phyloP scores from a whole-genome alignment of 2,329 filamentous ascomycete species.

The Colletotrichum sp. region DNA sequence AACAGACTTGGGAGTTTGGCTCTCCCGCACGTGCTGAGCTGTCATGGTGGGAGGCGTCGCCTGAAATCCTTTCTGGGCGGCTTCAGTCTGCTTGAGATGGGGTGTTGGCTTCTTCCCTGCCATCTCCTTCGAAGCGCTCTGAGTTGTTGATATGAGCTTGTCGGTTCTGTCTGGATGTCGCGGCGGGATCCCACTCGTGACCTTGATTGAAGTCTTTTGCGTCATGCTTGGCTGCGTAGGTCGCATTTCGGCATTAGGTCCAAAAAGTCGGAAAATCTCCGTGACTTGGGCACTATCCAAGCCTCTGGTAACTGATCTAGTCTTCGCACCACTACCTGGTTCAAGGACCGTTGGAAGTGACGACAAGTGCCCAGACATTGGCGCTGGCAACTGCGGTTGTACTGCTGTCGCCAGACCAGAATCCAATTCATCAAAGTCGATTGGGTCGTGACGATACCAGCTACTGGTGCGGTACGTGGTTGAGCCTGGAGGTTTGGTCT shows the following conservation, averaged over 20 bases:
- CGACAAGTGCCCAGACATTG: not conserved
- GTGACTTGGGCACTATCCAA: not conserved
- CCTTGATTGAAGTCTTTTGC: not conserved
- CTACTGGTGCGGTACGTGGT: not conserved
- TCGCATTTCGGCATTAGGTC: not conserved
- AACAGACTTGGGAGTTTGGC: not conserved
- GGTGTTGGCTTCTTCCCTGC: not conserved
- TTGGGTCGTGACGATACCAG: not conserved
- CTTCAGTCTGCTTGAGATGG: not conserved
- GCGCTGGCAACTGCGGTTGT: not conserved
- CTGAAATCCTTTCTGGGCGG: not conserved
- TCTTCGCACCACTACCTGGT: not conserved
- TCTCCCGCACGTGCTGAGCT: not conserved
- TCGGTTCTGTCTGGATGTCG: not conserved
- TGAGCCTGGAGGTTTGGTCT: not conserved
- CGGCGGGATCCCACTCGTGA: not conserved
- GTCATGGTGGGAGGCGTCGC: not conserved
- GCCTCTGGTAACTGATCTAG: not conserved
- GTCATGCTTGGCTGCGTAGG: not conserved
- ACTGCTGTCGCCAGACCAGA: not conserved
- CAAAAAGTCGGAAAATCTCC: not conserved
- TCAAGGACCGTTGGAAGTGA: not conserved
- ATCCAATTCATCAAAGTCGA: not conserved
- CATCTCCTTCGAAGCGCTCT: not conserved
- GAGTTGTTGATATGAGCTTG: not conserved